These are phyloP conservation scores for Pyrus hybrid DNA, from an alignment of 331 rosid genomes.

Conservation along the genomic window DNA sequence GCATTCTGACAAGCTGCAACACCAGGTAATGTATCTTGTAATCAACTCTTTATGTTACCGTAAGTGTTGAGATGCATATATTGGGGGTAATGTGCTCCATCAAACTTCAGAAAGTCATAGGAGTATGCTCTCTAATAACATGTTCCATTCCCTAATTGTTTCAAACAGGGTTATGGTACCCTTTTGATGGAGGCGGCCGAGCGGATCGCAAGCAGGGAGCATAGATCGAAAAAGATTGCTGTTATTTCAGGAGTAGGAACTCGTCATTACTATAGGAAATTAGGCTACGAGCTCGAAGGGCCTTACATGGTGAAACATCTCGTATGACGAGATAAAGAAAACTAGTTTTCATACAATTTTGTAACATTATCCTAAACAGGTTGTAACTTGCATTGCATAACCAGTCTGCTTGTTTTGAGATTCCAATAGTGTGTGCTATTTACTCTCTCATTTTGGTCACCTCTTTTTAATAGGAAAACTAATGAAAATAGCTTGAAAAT, in stretches of 20 bases:
- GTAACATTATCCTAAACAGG: slow-evolving; percentile 12
- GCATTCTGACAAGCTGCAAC: slow-evolving; percentile 91
- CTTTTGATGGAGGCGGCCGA: slow-evolving; percentile 97
- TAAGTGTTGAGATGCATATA: not conserved
- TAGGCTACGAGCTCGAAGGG: slow-evolving; percentile 95
- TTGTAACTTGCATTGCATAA: not conserved
- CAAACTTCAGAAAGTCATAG: not conserved
- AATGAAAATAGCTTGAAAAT: too few relatives aligned
- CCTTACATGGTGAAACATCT: slow-evolving; percentile 95
- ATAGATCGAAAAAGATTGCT: slow-evolving; percentile 73
- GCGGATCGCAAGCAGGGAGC: slow-evolving; percentile 68
- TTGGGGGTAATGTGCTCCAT: too few relatives aligned
- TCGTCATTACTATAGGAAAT: slow-evolving; percentile 85
- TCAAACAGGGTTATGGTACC: slow-evolving; percentile 82
- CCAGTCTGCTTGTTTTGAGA: not conserved
- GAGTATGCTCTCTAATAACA: not conserved
- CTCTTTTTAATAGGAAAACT: too few relatives aligned
- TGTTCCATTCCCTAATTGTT: not conserved
- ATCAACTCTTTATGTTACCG: not conserved
- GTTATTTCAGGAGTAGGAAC: slow-evolving; percentile 98
- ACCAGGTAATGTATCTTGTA: slow-evolving; percentile 60
- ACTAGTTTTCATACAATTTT: slow-evolving; percentile 23
- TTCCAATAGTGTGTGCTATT: not conserved
- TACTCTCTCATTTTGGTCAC: not conserved
- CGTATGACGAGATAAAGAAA: slow-evolving; percentile 7